A percentile compares a stretch with the other conserved stretches of the same genome.
Evolutionary conservation across 106 monocot species (phyloP).

Genomic region (Dioscorea alata): DNA sequence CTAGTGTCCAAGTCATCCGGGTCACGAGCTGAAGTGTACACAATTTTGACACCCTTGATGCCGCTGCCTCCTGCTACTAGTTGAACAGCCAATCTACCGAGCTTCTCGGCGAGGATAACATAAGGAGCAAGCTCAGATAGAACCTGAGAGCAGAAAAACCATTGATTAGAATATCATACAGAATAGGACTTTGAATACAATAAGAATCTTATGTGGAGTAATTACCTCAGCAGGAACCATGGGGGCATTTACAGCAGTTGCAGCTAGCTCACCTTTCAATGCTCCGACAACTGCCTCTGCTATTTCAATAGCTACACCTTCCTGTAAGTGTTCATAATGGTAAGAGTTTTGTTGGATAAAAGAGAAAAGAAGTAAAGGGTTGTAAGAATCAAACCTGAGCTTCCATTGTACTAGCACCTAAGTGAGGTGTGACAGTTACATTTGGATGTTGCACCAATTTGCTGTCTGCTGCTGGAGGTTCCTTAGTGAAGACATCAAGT

Average conservation of each 20-base stretch:
- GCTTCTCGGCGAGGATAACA: conserved; percentile 76
- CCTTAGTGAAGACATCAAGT: conserved; percentile 81
- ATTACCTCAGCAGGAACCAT: conserved; percentile 85
- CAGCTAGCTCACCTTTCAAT: conserved; percentile 73
- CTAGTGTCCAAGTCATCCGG: conserved; percentile 83
- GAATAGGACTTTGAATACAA: no score
- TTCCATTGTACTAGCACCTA: conserved; percentile 75
- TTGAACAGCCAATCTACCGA: conserved; percentile 73
- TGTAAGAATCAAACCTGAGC: conserved; percentile 54
- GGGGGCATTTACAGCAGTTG: conserved; percentile 86
- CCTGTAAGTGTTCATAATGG: conserved; percentile 22
- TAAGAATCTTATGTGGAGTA: no score
- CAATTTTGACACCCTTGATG: conserved; percentile 63
- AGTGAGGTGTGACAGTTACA: conserved; percentile 82
- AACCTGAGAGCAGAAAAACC: conserved; percentile 29
- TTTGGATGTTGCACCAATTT: conserved; percentile 76
- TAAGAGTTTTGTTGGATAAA: background rate
- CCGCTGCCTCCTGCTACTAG: conserved; percentile 70
- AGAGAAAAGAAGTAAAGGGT: background rate
- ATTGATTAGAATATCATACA: no score
- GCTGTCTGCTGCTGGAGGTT: conserved; percentile 64
- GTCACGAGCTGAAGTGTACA: conserved; percentile 62
- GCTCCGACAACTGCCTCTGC: conserved; percentile 91
- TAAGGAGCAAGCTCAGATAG: conserved; percentile 78
- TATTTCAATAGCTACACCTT: conserved; percentile 91